phyloP scores from a whole-genome alignment of 1,139 yeast genomes.

The Pichia kudriavzevii region DNA sequence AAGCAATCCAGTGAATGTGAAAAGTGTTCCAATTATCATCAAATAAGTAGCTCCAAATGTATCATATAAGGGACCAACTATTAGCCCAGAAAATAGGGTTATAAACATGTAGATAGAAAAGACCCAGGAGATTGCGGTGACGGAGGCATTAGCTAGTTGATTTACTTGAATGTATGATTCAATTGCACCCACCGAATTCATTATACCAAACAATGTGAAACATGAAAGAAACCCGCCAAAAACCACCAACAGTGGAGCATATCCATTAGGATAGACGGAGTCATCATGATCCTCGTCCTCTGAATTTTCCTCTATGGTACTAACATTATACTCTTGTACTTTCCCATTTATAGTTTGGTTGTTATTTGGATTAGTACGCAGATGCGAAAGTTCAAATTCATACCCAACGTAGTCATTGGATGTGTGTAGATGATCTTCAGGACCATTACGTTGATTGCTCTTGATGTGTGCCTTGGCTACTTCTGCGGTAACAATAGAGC shows the following conservation, averaged over 20 bases:
- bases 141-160: constrained; percentile 38
- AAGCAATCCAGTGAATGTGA: constrained; percentile 24
- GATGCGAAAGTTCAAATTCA: no score
- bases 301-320: constrained; percentile 3
- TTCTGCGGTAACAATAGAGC: neutral
- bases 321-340: no score
- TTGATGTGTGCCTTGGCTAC: no score
- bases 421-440: no score
- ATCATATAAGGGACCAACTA: constrained; percentile 59
- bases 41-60: constrained; percentile 42
- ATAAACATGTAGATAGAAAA: constrained; percentile 53
- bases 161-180: constrained; percentile 53
- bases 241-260: constrained; percentile 33
- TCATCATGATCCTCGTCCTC: constrained; percentile 7
- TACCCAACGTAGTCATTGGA: no score
- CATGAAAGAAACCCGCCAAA: constrained; percentile 60
- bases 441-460: no score
- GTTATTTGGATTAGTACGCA: no score
- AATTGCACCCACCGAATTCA: constrained; percentile 60
- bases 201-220: constrained; percentile 54
- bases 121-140: constrained; percentile 47
- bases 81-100: constrained; percentile 49
- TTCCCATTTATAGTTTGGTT: no score
- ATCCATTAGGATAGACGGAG: constrained; percentile 22
- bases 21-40: constrained; percentile 36